A percentile compares a stretch with the other conserved stretches of the same genome.
phyloP scores from a whole-genome alignment of 768 basidiomycete genomes.

The Ramaria sp. region DNA sequence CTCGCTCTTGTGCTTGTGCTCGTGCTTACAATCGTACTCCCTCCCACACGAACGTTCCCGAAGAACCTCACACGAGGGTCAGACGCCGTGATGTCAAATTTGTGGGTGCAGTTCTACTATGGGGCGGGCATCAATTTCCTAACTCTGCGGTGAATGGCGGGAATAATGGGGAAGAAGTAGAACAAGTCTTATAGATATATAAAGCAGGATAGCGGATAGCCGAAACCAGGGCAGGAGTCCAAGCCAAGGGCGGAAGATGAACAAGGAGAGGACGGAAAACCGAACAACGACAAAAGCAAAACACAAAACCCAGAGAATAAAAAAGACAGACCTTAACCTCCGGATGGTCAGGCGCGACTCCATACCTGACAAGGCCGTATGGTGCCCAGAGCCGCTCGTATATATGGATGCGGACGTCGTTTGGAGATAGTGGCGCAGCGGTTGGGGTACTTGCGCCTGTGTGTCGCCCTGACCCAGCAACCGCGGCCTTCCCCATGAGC shows the following conservation, averaged over 20 bases:
- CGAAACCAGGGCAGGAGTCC: too few relatives aligned
- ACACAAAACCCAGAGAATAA: background rate
- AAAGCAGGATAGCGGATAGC: too few relatives aligned
- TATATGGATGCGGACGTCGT: slow-evolving; percentile 57
- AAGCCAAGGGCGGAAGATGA: background rate
- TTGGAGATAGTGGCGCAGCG: slow-evolving; percentile 18
- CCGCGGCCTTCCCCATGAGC: slow-evolving; percentile 31
- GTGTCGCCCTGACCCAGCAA: too few relatives aligned
- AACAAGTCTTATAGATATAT: background rate
- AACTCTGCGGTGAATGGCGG: too few relatives aligned
- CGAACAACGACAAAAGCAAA: background rate
- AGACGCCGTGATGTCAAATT: slow-evolving; percentile 75
- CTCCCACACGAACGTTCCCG: slow-evolving; percentile 70
- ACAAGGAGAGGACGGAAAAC: too few relatives aligned
- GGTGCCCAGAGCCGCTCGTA: slow-evolving; percentile 92
- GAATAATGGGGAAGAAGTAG: background rate
- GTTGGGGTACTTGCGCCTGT: slow-evolving; percentile 48
- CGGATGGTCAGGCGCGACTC: slow-evolving; percentile 96
- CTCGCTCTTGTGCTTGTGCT: background rate
- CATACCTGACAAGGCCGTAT: slow-evolving; percentile 90
- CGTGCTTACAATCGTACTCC: background rate
- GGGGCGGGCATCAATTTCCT: background rate
- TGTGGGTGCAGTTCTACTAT: slow-evolving; percentile 88
- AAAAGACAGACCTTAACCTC: slow-evolving; percentile 73
- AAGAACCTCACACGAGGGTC: slow-evolving; percentile 83